Conservation (phyloP, 2,329 filamentous ascomycete species). For the Metarhizium sp. region DNA sequence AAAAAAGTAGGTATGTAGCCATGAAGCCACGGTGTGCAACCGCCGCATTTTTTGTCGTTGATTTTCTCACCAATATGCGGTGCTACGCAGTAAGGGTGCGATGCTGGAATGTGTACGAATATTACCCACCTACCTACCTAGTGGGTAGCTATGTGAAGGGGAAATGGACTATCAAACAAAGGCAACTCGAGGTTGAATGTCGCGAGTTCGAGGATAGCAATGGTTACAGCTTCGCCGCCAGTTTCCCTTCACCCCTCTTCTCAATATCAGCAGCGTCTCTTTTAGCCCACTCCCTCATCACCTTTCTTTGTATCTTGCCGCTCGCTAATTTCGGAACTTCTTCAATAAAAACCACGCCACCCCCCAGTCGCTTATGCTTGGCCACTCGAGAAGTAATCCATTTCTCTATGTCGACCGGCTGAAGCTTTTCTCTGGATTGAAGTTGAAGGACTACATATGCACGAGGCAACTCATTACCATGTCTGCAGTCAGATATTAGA, state of each 20-base stretch:
- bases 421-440: constrained; percentile 30
- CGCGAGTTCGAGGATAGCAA: too few species aligned
- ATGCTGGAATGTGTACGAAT: too few species aligned
- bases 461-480: constrained; percentile 40
- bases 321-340: constrained; percentile 47
- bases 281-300: constrained; percentile 48
- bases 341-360: constrained; percentile 44
- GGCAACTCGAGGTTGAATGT: too few species aligned
- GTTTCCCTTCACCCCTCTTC: constrained; percentile 7
- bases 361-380: constrained; percentile 42
- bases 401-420: constrained; percentile 28
- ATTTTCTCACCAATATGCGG: too few species aligned
- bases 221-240: not conserved
- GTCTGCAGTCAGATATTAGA: constrained; percentile 13
- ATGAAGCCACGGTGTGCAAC: too few species aligned
- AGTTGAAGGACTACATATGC: constrained; percentile 43
- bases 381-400: constrained; percentile 36
- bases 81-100: too few species aligned
- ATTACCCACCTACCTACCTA: too few species aligned
- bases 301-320: constrained; percentile 49
- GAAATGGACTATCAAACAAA: too few species aligned
- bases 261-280: constrained; percentile 30
- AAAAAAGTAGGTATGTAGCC: too few species aligned
- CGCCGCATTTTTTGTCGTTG: too few species aligned
- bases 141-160: too few species aligned